These are phyloP conservation scores for Erythrophleum fordii DNA, from an alignment of 306 rosid genomes.

Conservation along the genomic window DNA sequence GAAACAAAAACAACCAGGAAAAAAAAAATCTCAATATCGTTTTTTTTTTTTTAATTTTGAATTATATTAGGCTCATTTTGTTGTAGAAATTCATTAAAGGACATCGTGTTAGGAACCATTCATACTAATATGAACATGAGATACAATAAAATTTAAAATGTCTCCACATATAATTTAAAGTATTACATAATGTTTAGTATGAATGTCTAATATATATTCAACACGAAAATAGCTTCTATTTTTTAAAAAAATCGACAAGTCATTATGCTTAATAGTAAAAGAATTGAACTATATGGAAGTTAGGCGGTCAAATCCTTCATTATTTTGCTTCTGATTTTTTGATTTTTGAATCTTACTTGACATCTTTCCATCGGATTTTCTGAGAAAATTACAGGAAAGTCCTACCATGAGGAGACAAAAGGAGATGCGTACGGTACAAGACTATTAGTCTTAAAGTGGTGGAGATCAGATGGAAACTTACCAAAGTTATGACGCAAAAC, in stretches of 20 bases:
- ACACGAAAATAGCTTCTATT: not conserved
- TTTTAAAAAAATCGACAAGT: not conserved
- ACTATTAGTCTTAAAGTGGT: not conserved
- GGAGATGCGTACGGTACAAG: not conserved
- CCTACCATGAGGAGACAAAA: conserved; percentile 1
- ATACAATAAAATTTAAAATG: not conserved
- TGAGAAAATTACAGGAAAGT: conserved; percentile 13
- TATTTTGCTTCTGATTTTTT: conserved; percentile 14
- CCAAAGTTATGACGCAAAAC: not conserved
- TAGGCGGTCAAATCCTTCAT: conserved; percentile 16
- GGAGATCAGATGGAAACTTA: not conserved
- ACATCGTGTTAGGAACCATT: not conserved
- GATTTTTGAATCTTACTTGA: conserved; percentile 1
- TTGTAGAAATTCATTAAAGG: not conserved
- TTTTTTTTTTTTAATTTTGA: too few relatives aligned
- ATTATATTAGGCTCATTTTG: not conserved
- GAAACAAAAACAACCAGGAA: too few relatives aligned
- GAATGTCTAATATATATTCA: not conserved
- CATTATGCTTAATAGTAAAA: not conserved
- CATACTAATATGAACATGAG: not conserved
- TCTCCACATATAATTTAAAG: too few relatives aligned
- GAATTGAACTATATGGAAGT: not conserved
- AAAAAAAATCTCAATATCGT: too few relatives aligned
- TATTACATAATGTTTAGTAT: not conserved
- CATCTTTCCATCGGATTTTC: conserved; percentile 8